A percentile compares a stretch with the other conserved stretches of the same genome.
These are phyloP conservation scores for Alopecurus myosuroides DNA, from an alignment of 176 grass and related monocot genomes.

Conservation along the genomic window DNA sequence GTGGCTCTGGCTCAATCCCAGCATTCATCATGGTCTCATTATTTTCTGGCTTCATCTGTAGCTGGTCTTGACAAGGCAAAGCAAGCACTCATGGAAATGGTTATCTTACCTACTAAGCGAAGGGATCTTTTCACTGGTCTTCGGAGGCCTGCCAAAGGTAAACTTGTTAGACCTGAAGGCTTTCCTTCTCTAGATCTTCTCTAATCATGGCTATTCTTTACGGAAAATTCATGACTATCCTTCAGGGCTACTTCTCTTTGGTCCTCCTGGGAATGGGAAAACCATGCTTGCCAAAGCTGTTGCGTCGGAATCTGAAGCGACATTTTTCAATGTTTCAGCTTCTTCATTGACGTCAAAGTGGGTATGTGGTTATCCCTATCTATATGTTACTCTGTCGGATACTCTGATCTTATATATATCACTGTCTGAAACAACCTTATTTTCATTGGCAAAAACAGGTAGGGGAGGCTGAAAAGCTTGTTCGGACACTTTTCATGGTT, in stretches of 20 bases:
- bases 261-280: constrained; percentile 95
- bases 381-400: background rate
- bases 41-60: constrained; percentile 27
- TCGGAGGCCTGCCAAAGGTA: constrained; percentile 87
- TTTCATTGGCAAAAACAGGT: constrained; percentile 59
- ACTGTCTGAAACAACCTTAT: background rate
- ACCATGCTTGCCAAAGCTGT: constrained; percentile 99
- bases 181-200: background rate
- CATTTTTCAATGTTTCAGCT: constrained; percentile 96
- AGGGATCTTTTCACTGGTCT: constrained; percentile 90
- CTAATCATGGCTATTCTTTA: background rate
- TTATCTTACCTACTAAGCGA: constrained; percentile 94
- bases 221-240: background rate
- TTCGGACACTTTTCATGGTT: constrained; percentile 90
- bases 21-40: background rate
- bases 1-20: constrained; percentile 11
- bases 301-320: constrained; percentile 98
- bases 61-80: constrained; percentile 98
- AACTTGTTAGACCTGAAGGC: background rate
- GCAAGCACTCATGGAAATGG: constrained; percentile 99
- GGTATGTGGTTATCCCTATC: constrained; percentile 39
- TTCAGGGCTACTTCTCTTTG: constrained; percentile 78
- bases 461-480: constrained; percentile 97
- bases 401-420: background rate
- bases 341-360: constrained; percentile 97